Percentiles rank a stretch among this genome's conserved stretches.
Conservation (phyloP, 139 green algal species). For the Volvox reticuliferus region DNA sequence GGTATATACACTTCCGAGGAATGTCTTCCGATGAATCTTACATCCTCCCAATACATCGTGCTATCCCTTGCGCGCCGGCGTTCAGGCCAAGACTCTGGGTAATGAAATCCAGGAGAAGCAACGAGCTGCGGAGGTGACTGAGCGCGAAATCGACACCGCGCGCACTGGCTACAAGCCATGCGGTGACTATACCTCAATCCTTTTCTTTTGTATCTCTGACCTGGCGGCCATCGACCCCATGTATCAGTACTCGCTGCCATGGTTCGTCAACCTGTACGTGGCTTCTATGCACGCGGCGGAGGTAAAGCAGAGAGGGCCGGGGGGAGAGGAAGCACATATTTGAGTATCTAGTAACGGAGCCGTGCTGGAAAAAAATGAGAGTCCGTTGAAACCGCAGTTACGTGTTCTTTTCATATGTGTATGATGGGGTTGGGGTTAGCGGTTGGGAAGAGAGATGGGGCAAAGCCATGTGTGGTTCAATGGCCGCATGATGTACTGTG, state of each 20-base stretch:
- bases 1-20: no score
- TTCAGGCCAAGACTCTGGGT: conserved; percentile 74
- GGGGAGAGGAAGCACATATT: not conserved
- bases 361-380: no score
- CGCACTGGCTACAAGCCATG: conserved; percentile 78
- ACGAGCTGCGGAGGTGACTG: conserved; percentile 69
- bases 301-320: not conserved
- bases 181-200: conserved; percentile 79
- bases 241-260: conserved; percentile 87
- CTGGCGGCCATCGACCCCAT: conserved; percentile 79
- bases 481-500: no score
- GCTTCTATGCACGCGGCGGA: conserved; percentile 63
- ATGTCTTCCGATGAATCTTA: no score
- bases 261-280: conserved; percentile 84
- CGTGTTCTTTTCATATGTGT: no score
- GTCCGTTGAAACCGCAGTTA: no score
- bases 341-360: no score
- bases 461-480: no score
- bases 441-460: no score
- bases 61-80: no score
- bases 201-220: conserved; percentile 87
- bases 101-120: conserved; percentile 87
- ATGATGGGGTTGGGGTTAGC: no score
- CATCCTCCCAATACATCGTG: no score
- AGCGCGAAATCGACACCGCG: conserved; percentile 78